Evolutionary conservation across 2,329 filamentous ascomycete species (phyloP).

Genomic region (Nakataea oryzae): DNA sequence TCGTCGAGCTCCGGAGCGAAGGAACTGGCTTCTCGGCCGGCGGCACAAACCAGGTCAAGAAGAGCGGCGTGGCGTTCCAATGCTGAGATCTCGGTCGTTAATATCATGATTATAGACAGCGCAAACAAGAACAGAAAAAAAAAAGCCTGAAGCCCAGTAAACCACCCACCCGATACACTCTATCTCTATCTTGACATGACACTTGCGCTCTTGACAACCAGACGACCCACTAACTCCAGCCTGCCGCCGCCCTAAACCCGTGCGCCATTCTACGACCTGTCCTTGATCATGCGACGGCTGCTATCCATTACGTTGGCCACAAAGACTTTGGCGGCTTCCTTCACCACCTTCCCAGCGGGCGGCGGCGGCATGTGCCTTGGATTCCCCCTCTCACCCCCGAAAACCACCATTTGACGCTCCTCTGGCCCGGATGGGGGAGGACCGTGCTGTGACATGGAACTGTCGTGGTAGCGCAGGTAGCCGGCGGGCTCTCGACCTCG

Average conservation of each 20-base stretch:
- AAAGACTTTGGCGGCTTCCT: constrained; percentile 3
- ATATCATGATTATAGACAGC: too few relatives aligned
- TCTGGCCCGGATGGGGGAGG: not conserved
- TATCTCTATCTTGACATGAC: not conserved
- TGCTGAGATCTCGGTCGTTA: constrained; percentile 6
- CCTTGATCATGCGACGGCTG: constrained; percentile 7
- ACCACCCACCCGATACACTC: not conserved
- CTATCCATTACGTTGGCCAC: constrained; percentile 14
- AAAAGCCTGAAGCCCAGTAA: not conserved
- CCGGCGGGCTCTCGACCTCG: too few relatives aligned
- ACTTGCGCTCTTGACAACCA: not conserved
- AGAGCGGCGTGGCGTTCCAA: constrained; percentile 45
- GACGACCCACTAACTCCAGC: not conserved
- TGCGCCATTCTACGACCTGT: constrained; percentile 4
- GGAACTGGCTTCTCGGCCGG: constrained; percentile 87
- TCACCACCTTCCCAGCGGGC: not conserved
- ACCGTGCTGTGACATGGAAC: not conserved
- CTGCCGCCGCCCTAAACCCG: too few relatives aligned
- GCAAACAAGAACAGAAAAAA: too few relatives aligned
- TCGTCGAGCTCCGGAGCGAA: constrained; percentile 74
- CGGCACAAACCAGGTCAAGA: constrained; percentile 76
- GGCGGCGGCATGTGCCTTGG: not conserved
- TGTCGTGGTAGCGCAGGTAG: not conserved
- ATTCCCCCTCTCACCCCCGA: not conserved
- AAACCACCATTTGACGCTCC: not conserved